phyloP scores from a whole-genome alignment of 345 rosid species.

The Populus tremula region DNA sequence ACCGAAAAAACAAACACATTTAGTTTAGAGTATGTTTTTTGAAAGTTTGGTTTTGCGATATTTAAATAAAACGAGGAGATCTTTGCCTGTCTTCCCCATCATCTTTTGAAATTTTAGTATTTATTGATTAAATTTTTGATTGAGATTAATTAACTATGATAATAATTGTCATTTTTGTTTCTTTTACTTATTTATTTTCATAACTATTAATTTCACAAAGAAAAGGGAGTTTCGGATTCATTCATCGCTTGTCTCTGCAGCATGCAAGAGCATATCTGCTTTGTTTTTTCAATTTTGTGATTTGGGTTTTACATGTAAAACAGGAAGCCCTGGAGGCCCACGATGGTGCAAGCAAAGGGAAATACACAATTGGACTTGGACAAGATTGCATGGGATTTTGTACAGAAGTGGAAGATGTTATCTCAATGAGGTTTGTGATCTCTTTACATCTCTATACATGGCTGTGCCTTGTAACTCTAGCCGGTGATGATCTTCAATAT shows the following conservation, averaged over 20 bases:
- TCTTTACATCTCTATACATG: neutral
- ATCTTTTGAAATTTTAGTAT: neutral
- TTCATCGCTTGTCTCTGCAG: neutral
- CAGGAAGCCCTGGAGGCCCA: slow-evolving; percentile 91
- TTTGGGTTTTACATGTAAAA: slow-evolving; percentile 1
- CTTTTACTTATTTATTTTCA: too few relatives aligned
- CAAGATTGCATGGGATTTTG: slow-evolving; percentile 98
- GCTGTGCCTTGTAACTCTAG: neutral
- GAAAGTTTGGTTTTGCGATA: neutral
- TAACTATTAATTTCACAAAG: too few relatives aligned
- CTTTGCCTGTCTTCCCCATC: neutral
- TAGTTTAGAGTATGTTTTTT: neutral
- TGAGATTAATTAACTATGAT: neutral
- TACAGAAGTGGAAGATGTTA: slow-evolving; percentile 97
- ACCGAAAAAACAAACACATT: too few relatives aligned
- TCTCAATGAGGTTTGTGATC: slow-evolving; percentile 81
- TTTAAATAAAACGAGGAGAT: neutral
- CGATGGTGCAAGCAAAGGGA: slow-evolving; percentile 98
- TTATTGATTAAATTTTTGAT: neutral
- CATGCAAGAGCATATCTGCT: neutral
- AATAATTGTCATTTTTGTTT: neutral
- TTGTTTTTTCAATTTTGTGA: slow-evolving; percentile 2
- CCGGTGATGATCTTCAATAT: slow-evolving; percentile 3
- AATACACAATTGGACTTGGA: slow-evolving; percentile 98
- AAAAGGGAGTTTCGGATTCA: neutral